Evolutionary conservation across 2,329 filamentous ascomycete species (phyloP).

Genomic region (Cladosporium sp.): DNA sequence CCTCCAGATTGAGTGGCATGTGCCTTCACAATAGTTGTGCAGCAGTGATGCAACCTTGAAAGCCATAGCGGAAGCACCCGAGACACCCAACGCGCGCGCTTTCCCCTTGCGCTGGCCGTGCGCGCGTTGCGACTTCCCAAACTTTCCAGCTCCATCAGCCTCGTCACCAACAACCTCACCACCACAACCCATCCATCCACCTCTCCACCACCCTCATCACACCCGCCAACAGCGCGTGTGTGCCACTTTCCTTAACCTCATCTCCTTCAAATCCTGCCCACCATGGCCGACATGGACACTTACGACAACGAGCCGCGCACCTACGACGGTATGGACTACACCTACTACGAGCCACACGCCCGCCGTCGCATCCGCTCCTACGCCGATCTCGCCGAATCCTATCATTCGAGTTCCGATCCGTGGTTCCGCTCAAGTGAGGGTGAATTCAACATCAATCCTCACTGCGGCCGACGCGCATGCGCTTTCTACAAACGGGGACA

Average conservation of each 20-base stretch:
- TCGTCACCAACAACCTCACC: neutral
- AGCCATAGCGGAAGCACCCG: neutral
- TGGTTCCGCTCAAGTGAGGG: slow-evolving; percentile 8
- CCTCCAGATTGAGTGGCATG: neutral
- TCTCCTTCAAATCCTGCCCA: neutral
- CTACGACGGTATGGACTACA: slow-evolving; percentile 53
- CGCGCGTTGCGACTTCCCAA: neutral
- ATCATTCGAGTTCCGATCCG: slow-evolving; percentile 9
- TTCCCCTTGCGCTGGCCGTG: neutral
- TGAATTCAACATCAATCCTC: slow-evolving; percentile 13
- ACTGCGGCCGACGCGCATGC: slow-evolving; percentile 6
- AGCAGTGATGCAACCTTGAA: neutral
- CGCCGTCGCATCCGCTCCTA: slow-evolving; percentile 5
- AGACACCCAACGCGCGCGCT: neutral
- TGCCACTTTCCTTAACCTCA: neutral
- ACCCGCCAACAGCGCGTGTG: neutral
- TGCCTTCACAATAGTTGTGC: neutral
- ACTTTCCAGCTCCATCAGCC: neutral
- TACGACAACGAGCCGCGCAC: slow-evolving; percentile 60
- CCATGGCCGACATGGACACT: slow-evolving; percentile 49
- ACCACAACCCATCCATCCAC: slow-evolving; percentile 1
- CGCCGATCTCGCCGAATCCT: slow-evolving; percentile 6
- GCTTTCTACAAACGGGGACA: neutral
- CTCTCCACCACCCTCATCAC: neutral
- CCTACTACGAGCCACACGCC: neutral